Conservation (phyloP, 2,329 filamentous ascomycete species). For the Cercospora sp. region DNA sequence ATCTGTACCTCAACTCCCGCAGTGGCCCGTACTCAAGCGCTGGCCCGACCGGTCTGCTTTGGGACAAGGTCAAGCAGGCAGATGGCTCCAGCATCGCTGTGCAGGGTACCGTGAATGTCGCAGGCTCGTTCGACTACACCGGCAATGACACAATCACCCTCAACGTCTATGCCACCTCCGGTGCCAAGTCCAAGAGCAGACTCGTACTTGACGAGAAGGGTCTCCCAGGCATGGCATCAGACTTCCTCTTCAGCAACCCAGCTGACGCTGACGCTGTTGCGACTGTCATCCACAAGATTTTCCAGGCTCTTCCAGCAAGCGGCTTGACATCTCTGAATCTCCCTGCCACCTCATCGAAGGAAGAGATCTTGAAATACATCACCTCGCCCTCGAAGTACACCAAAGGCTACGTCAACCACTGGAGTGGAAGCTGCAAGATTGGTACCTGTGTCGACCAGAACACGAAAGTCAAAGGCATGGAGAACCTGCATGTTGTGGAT, state of each 20-base stretch:
- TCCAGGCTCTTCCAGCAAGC: conserved; percentile 46
- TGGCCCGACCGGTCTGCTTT: conserved; percentile 56
- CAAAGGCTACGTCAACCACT: conserved; percentile 54
- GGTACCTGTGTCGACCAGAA: conserved; percentile 52
- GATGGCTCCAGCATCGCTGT: conserved; percentile 52
- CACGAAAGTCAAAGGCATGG: conserved; percentile 50
- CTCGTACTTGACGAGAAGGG: conserved; percentile 56
- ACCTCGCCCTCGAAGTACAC: conserved; percentile 52
- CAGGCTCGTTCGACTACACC: conserved; percentile 51
- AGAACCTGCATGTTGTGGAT: conserved; percentile 56
- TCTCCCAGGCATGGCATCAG: conserved; percentile 54
- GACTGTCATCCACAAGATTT: conserved; percentile 53
- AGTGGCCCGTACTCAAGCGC: conserved; percentile 57
- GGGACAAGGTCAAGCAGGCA: conserved; percentile 55
- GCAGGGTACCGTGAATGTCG: conserved; percentile 56
- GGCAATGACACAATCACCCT: conserved; percentile 56
- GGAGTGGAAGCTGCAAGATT: conserved; percentile 55
- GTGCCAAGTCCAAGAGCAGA: conserved; percentile 51
- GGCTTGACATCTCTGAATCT: conserved; percentile 54
- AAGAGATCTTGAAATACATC: conserved; percentile 53
- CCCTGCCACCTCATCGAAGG: conserved; percentile 47
- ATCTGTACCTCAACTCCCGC: conserved; percentile 51
- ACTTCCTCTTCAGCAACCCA: conserved; percentile 53
- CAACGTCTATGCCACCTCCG: conserved; percentile 59
- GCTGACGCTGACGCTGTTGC: conserved; percentile 53